Conservation (phyloP, 306 rosid species). For the Elaeagnus macrophylla region DNA sequence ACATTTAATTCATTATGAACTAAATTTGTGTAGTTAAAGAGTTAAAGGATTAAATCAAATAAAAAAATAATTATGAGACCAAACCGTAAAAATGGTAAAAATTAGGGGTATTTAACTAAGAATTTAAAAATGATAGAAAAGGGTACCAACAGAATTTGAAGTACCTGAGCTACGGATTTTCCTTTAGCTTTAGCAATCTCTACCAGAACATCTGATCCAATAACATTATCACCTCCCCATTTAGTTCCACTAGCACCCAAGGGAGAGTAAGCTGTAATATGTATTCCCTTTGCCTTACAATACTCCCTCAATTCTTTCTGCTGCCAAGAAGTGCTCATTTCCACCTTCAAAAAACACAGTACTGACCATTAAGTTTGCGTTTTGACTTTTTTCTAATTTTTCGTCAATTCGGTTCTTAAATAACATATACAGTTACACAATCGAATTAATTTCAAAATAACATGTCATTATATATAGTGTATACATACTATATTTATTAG, state of each 20-base stretch:
- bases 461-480: too few relatives aligned
- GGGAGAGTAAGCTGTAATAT: slow-evolving; percentile 42
- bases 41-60: too few relatives aligned
- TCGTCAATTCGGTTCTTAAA: too few relatives aligned
- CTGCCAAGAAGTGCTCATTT: slow-evolving; percentile 46
- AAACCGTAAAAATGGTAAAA: too few relatives aligned
- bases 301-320: slow-evolving; percentile 30
- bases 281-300: slow-evolving; percentile 35
- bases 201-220: slow-evolving; percentile 20
- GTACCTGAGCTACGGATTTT: not conserved
- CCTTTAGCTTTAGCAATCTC: slow-evolving; percentile 23
- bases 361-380: not conserved
- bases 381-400: not conserved
- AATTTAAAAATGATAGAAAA: not conserved
- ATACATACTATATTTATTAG: too few relatives aligned
- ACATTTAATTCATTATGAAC: too few relatives aligned
- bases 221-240: slow-evolving; percentile 27
- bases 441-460: not conserved
- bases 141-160: not conserved
- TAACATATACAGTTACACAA: not conserved
- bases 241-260: slow-evolving; percentile 24
- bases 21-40: too few relatives aligned
- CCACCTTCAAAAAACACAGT: slow-evolving; percentile 25
- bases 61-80: too few relatives aligned
- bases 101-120: not conserved